These are phyloP conservation scores for Phylloporus sp. DNA, from an alignment of 768 basidiomycete genomes.

Conservation along the genomic window DNA sequence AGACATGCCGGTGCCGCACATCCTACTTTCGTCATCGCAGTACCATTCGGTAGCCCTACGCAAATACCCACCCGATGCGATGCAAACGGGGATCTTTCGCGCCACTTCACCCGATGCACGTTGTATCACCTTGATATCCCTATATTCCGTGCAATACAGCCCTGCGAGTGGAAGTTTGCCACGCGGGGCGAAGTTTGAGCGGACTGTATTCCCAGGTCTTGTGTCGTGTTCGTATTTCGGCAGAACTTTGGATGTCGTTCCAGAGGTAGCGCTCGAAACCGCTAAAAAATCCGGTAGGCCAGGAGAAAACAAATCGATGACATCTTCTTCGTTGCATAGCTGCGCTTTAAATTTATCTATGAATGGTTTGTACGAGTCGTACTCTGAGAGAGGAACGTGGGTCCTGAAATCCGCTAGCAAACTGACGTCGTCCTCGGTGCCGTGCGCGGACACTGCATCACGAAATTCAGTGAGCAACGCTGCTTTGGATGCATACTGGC, in stretches of 20 bases:
- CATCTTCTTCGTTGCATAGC: slow-evolving; percentile 5
- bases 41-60: slow-evolving; percentile 9
- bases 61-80: neutral
- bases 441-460: neutral
- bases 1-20: no score
- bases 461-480: slow-evolving; percentile 3
- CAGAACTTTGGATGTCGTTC: slow-evolving; percentile 10
- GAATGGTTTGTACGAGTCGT: slow-evolving; percentile 11
- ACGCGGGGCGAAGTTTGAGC: no score
- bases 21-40: no score
- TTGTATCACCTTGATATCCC: slow-evolving; percentile 1
- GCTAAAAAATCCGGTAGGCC: slow-evolving; percentile 10
- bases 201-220: no score
- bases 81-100: neutral
- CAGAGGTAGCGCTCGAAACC: slow-evolving; percentile 14
- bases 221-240: no score
- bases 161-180: no score
- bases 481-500: slow-evolving; percentile 8
- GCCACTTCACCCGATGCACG: neutral
- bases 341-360: slow-evolving; percentile 4
- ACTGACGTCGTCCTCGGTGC: neutral
- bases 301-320: slow-evolving; percentile 13
- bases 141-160: no score
- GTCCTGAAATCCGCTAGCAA: slow-evolving; percentile 6
- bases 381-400: slow-evolving; percentile 12